These are phyloP conservation scores for Clonostachys chloroleuca DNA, from an alignment of 2,329 filamentous ascomycete species.

Conservation along the genomic window DNA sequence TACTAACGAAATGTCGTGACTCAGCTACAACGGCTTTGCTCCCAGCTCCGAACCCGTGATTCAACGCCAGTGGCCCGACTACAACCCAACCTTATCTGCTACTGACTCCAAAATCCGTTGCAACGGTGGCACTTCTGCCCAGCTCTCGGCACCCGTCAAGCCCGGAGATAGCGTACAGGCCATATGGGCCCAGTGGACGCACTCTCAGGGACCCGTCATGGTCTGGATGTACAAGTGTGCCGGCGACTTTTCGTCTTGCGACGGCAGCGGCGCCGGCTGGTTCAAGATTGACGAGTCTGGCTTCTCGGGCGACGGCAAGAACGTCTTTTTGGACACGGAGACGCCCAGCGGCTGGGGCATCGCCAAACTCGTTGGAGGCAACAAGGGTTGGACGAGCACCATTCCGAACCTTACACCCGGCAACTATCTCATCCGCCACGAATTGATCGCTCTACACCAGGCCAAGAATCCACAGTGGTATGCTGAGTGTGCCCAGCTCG, in stretches of 20 bases:
- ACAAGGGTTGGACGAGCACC: conserved; percentile 41
- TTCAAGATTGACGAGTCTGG: conserved; percentile 56
- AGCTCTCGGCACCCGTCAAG: conserved; percentile 33
- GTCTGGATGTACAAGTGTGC: conserved; percentile 48
- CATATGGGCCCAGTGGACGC: conserved; percentile 53
- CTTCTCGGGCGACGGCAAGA: conserved; percentile 31
- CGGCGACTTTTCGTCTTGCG: conserved; percentile 39
- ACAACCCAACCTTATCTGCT: conserved; percentile 47
- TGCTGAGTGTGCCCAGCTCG: conserved; percentile 50
- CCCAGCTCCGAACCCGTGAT: conserved; percentile 45
- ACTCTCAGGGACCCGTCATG: conserved; percentile 53
- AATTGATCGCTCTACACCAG: conserved; percentile 52
- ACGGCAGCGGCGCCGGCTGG: conserved; percentile 48
- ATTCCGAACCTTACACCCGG: conserved; percentile 46
- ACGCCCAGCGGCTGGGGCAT: conserved; percentile 7
- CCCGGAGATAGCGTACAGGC: conserved; percentile 44
- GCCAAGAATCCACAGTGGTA: conserved; percentile 47
- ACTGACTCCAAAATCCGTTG: conserved; percentile 47
- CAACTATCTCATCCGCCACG: conserved; percentile 52
- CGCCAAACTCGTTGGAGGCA: conserved; percentile 29
- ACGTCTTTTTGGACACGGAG: conserved; percentile 10
- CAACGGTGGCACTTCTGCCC: conserved; percentile 47
- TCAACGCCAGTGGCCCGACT: conserved; percentile 52
- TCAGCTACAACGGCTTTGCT: conserved; percentile 39
- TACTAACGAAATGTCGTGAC: no score